Evolutionary conservation across 1,139 yeast genomes (phyloP), one percentile per base, ranked within the genome.

Genomic region (Suhomyces bokatorum): DNA sequence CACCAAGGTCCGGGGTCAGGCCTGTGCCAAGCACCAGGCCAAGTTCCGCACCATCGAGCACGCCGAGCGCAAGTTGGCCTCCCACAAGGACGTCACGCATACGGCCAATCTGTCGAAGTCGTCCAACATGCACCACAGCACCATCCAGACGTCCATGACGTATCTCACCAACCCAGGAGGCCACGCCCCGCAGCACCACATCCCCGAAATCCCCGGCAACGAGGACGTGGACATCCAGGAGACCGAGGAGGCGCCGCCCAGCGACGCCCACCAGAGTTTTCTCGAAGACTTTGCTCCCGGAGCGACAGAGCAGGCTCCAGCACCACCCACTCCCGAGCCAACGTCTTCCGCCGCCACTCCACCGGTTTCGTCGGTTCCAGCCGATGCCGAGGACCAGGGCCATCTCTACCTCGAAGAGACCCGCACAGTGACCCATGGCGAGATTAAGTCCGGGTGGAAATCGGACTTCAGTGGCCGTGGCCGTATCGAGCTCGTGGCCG

Each of bases 361-460:
- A 1, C 29, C 46, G 35, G n/a, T 32, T 32, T 26, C 44, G 4
- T 35, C 35, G 20, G 22, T 16, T 13, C n/a, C 44, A 10, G 43
- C 54, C 13, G 46, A 52, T 17, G 30, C 41, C 22, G 39, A 52
- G 3, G 58, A 53, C 12, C 60, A 61, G 14, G 63, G 66, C 41
- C 66, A 78, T 16, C 58, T 85, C 12, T 84, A 78, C 53, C 66
- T 83, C 6, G 95, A 89, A 58, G 96, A 89, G 56, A 75, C 78
- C 1, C 73, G 93, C 36, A 80, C 87, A 1, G 73, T 93, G 11
- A 78, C 85, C 12, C 79, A 82, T 44, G 97, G 97, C 6, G 96
- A 87, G 48, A 66, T 89, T 58, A 87, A 86, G 60, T 75, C 80
- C 20, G 99, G 99, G 6, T 93, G 99, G 99, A 93, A 93, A 63